These are phyloP conservation scores for Sporothrix euskadiensis DNA, from an alignment of 2,329 filamentous ascomycete genomes.

Conservation along the genomic window DNA sequence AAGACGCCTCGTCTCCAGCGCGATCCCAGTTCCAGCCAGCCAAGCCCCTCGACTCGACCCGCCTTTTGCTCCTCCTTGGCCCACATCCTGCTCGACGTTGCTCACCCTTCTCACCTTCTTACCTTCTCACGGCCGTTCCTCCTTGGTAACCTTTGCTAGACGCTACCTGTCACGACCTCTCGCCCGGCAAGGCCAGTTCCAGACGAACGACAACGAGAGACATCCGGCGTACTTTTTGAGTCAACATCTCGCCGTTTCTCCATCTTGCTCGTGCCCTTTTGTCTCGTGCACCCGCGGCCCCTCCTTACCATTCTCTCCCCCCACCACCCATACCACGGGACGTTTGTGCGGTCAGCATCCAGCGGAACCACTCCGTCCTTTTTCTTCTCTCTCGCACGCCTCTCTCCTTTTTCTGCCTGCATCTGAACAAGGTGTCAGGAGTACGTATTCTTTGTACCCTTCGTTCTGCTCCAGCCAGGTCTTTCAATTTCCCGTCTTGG, in stretches of 20 bases:
- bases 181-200: neutral
- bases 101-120: neutral
- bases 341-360: constrained; percentile 25
- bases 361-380: constrained; percentile 15
- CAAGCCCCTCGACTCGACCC: constrained; percentile 22
- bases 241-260: constrained; percentile 4
- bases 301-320: neutral
- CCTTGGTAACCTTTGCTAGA: neutral
- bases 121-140: neutral
- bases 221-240: neutral
- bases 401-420: neutral
- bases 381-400: neutral
- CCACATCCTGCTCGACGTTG: constrained; percentile 1
- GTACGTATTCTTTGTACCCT: neutral
- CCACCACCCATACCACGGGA: neutral
- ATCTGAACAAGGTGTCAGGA: neutral
- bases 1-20: constrained; percentile 9
- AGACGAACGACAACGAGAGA: neutral
- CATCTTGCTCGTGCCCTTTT: neutral
- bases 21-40: constrained; percentile 11
- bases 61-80: constrained; percentile 15
- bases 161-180: neutral
- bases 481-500: neutral
- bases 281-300: neutral
- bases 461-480: neutral